Evolutionary conservation across 169 alveolate species (phyloP).

Genomic region (Eimeria mitis): DNA sequence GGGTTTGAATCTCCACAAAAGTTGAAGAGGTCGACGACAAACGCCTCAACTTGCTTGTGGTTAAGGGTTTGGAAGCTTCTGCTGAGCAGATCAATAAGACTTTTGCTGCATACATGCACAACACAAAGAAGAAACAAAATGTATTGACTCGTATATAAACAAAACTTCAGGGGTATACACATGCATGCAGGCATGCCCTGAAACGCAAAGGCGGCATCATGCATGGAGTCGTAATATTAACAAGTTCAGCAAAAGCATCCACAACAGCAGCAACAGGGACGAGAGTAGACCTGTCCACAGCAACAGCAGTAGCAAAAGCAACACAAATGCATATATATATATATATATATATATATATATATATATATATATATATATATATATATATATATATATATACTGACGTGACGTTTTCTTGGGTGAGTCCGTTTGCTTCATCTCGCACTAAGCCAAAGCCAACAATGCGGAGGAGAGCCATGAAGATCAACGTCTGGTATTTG

Average conservation of each 20-base stretch:
- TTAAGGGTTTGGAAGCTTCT: constrained; percentile 56
- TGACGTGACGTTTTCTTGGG: constrained; percentile 79
- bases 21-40: constrained; percentile 81
- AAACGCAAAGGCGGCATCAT: background rate
- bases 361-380: no score
- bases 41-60: constrained; percentile 80
- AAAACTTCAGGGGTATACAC: no score
- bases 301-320: background rate
- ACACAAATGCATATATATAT: no score
- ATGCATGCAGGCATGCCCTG: background rate
- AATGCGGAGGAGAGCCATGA: constrained; percentile 66
- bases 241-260: background rate
- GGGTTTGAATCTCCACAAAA: constrained; percentile 71
- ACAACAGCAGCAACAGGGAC: background rate
- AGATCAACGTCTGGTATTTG: constrained; percentile 79
- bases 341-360: no score
- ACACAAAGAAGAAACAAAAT: background rate
- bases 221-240: background rate
- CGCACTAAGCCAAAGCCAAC: constrained; percentile 52
- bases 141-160: no score
- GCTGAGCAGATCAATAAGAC: constrained; percentile 60
- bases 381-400: no score
- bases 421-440: constrained; percentile 40
- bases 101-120: constrained; percentile 30
- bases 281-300: no score